Conservation (phyloP, 2,329 filamentous ascomycete genomes). For the Paecilomyces niveus region DNA sequence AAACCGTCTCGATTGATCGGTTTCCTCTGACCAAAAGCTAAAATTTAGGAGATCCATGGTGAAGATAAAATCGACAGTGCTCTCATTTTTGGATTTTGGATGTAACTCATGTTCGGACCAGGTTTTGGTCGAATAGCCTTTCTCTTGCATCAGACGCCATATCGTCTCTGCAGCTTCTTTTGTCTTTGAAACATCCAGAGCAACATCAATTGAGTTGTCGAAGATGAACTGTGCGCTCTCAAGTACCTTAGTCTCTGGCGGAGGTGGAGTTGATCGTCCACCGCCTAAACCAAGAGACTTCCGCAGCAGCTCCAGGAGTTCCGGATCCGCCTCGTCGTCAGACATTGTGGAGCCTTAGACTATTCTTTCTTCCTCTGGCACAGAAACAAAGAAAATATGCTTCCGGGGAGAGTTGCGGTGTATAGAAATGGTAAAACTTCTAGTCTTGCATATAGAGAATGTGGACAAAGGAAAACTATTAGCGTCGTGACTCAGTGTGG, state of each 20-base stretch:
- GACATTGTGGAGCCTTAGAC: conserved; percentile 54
- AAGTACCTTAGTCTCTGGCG: conserved; percentile 74
- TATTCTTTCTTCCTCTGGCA: conserved; percentile 3
- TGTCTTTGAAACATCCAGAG: conserved; percentile 73
- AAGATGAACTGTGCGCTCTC: conserved; percentile 78
- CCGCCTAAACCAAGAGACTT: conserved; percentile 65
- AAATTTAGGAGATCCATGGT: conserved; percentile 97
- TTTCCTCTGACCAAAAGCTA: conserved; percentile 81
- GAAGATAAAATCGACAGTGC: conserved; percentile 85
- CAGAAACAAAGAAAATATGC: conserved; percentile 5
- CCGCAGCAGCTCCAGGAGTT: conserved; percentile 78
- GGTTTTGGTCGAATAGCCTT: conserved; percentile 71
- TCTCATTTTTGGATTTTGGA: conserved; percentile 72
- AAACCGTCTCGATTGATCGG: conserved; percentile 62
- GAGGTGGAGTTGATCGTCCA: conserved; percentile 43
- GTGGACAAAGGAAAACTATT: not conserved
- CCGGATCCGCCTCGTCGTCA: conserved; percentile 83
- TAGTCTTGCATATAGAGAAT: not conserved
- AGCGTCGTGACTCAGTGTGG: not conserved
- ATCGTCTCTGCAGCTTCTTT: conserved; percentile 77
- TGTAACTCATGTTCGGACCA: conserved; percentile 90
- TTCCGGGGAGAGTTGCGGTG: not conserved
- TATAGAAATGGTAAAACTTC: not conserved
- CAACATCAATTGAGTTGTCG: conserved; percentile 88
- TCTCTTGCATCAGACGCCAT: conserved; percentile 73